Evolutionary conservation across 495 filamentous ascomycete species (phyloP), one percentile per base, ranked within the genome.

Genomic region (Poronia punctata): DNA sequence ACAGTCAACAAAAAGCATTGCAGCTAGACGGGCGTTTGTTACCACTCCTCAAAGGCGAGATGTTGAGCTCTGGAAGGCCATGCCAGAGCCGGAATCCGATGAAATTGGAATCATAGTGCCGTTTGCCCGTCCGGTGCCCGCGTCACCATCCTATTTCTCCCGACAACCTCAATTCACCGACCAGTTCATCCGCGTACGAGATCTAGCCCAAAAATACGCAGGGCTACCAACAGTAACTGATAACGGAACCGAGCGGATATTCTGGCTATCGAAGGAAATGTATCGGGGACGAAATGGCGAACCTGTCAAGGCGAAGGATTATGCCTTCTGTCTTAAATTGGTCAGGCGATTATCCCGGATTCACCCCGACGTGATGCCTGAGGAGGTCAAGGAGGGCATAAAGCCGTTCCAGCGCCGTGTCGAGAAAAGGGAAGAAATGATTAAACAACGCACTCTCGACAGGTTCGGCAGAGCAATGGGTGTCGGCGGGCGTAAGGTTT

Each of bases 121-220:
- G 12, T 46, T 57, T 39, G 78, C 84, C 41, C 84, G 92, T 38
- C 67, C 93, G 18, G 67, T 94, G 24, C 92, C 92, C 12, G 71
- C 75, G 0, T 95, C 92, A 6, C 83, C 86, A 2, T 87, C 89
- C 32, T 99, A 97, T 66, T 99, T 97, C 72, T 89, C 87, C 46
- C 82, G 80, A 22, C 82, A 76, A 26, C 84, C 88, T 3, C 67
- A 71, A 24, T 96, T 93, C 71, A 90, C 82, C 65, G 92, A 99
- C 62, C 75, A 83, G 57, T 74, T 84, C 50, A 75, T 99, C 45
- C 57, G 61, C 2, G 72, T 99, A 10, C 75, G 86, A 49, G 57
- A 72, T 7, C 72, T 97, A 15, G 63, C 83, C 37, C 76, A 75
- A 22, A 79, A 75, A 57, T 79, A 90, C 57, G 70, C 78, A 28